Evolutionary conservation across 352 stramenopile species (phyloP).

Genomic region (Peronospora belbahrii): DNA sequence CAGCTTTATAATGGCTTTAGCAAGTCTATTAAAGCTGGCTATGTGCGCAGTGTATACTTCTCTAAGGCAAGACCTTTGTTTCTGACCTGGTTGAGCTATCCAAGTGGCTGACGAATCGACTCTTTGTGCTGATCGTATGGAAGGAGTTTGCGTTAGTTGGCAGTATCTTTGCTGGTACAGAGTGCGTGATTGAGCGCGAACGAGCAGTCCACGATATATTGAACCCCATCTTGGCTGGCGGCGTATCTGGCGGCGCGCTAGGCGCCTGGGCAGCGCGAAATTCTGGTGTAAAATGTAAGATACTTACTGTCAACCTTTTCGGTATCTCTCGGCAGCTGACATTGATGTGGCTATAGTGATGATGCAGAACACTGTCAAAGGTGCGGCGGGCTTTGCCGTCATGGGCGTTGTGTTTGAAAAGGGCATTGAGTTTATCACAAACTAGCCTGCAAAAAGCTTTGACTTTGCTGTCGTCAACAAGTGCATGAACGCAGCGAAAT

Average conservation of each 20-base stretch:
- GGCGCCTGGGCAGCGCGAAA: conserved; percentile 63
- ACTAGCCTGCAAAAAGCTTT: conserved; percentile 15
- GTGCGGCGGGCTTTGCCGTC: conserved; percentile 64
- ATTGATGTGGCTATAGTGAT: conserved; percentile 36
- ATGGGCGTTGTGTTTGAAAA: conserved; percentile 86
- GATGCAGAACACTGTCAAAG: conserved; percentile 62
- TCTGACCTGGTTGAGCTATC: neutral
- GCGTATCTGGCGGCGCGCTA: conserved; percentile 51
- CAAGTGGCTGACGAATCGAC: neutral
- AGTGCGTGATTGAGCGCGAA: conserved; percentile 82
- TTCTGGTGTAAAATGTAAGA: conserved; percentile 51
- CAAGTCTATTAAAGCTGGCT: conserved; percentile 73
- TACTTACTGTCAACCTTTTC: neutral
- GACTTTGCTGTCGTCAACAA: conserved; percentile 5
- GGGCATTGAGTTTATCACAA: conserved; percentile 54
- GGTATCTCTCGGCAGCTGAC: neutral
- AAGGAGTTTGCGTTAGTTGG: conserved; percentile 82
- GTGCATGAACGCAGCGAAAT: neutral
- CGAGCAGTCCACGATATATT: conserved; percentile 66
- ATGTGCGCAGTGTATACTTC: conserved; percentile 81
- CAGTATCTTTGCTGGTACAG: conserved; percentile 69
- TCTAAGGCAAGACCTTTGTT: conserved; percentile 44
- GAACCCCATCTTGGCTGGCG: conserved; percentile 71
- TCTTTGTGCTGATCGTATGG: conserved; percentile 1
- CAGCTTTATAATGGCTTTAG: conserved; percentile 81